Evolutionary conservation across 106 monocot genomes (phyloP), one percentile per base, ranked within the genome.

Genomic region (Agapanthus africanus): DNA sequence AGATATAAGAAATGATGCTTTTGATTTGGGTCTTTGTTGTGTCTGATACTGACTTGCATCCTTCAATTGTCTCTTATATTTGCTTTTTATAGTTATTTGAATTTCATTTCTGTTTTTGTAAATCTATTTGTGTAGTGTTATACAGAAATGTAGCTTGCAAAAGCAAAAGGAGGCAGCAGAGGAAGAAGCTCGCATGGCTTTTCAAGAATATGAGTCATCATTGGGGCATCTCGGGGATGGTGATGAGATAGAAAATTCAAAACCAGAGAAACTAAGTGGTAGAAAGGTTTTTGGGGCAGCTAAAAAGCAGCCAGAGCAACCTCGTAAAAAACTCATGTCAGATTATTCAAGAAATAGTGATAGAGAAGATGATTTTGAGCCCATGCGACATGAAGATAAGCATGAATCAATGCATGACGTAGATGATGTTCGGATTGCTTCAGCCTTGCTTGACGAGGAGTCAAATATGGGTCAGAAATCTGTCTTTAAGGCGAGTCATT

Each of bases 191-290:
- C 77, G 65, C 6, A 74, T 70, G 79, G 87, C 90, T 74, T 71
- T 99, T 71, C 60, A 93, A 64, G 99, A 90, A 60, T 93, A 79
- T 78, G 90, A 93, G 76, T 68, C 66, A 44, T 85, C 93, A 49
- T 76, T 99, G 68, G 79, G 76, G 39, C 64, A 77, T 16, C 73
- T 90, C 67, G 76, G 76, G 59, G 73, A 16, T 30, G 67, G 79
- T 27, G 70, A 23, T 11, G 23, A 38, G 41, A 74, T 63, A 49
- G 67, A 42, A 37, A 52, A 62, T 49, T 31, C 56, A 49, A 67
- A 68, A 37, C 25, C 65, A 51, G 23, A n/a, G 15, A 70, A 68
- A 46, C 37, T 73, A 69, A 78, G 73, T 56, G 97, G 99, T 62
- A 99, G 84, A 76, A 87, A 80, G 74, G 74, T 77, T 44, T 99